Base-by-base conservation (phyloP, 2,329 filamentous ascomycete genomes). In the Pseudopyricularia cyperi region DNA sequence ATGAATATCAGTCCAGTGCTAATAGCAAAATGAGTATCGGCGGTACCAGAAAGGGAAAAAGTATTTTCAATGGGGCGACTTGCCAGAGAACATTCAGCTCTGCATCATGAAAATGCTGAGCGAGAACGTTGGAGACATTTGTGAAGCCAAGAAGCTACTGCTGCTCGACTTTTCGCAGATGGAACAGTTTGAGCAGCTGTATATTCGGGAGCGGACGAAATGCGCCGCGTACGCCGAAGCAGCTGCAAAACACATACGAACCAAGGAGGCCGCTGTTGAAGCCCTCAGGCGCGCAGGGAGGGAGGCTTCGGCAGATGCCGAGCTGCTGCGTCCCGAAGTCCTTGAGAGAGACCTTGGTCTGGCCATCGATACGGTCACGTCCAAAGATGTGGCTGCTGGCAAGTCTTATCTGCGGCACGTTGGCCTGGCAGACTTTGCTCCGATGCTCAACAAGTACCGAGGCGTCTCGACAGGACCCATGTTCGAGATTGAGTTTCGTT, bases 81-180 rank as follows among this genome's bases (percentile, higher is more conserved):
- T 58, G 14, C 52, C 57, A 0, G 49, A 52, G 32, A 52, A 46
- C 24, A 54, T 57, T 50, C 55, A 56, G 49, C 55, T 58, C 8
- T 49, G 53, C n/a, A 34, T 58, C 12, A 50, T 58, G 50, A 53
- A 54, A 22, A 52, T 56, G 47, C 24, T 57, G 35, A 53, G 53
- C 1, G 9, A 34, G 2, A 52, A 51, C 47, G 50, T 51, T 34
- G 5, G 48, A n/a, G 35, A 9, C 19, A 54, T 52, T 26, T 12
- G 9, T 5, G 17, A 30, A n/a, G 48, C 52, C 14, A 22, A 52
- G 6, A 7, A 2, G 5, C 15, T 52, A 3, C 51, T 58, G 14
- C n/a, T 37, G 15, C 53, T 58, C 9, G 54, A 37, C 8, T 7
- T 9, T 8, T 11, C 2, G 7, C 46, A 58, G 24, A 42, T 50